phyloP scores from a whole-genome alignment of 106 monocot species.

The Apostasia ramifera region DNA sequence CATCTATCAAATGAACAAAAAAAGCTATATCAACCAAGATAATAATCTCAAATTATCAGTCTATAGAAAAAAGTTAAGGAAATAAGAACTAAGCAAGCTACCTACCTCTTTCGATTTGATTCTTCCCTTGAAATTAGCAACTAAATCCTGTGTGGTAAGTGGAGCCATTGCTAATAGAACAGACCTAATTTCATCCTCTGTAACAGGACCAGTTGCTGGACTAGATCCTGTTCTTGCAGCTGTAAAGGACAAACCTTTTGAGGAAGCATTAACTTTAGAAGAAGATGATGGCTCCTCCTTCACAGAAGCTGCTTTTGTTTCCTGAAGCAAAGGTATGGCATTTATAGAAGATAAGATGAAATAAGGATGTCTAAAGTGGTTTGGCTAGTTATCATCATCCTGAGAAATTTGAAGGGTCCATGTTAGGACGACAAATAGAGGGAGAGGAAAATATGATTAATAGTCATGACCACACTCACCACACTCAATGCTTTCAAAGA shows the following conservation, averaged over 20 bases:
- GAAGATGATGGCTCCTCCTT: conserved; percentile 58
- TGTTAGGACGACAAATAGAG: too few species aligned
- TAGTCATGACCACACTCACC: too few species aligned
- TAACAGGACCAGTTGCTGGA: conserved; percentile 46
- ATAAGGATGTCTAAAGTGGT: not conserved
- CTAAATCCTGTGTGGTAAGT: conserved; percentile 86
- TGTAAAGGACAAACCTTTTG: conserved; percentile 21
- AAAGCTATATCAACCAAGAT: too few species aligned
- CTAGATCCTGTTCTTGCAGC: conserved; percentile 24
- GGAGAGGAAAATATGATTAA: too few species aligned
- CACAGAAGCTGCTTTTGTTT: conserved; percentile 30
- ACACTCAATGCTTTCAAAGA: too few species aligned
- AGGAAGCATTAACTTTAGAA: conserved; percentile 27
- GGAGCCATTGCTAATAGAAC: conserved; percentile 57
- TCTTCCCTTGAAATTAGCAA: conserved; percentile 70
- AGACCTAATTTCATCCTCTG: conserved; percentile 84
- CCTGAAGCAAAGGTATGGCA: conserved; percentile 20
- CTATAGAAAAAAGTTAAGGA: too few species aligned
- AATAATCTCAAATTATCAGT: too few species aligned
- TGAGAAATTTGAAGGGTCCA: too few species aligned
- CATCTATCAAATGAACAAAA: too few species aligned
- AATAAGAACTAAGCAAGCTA: not conserved
- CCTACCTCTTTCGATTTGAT: conserved; percentile 51
- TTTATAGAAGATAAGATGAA: not conserved
- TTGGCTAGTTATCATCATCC: too few species aligned